Conservation (phyloP, 225 moss, liverwort and hornwort genomes). For the Pseudisothecium myosuroides region DNA sequence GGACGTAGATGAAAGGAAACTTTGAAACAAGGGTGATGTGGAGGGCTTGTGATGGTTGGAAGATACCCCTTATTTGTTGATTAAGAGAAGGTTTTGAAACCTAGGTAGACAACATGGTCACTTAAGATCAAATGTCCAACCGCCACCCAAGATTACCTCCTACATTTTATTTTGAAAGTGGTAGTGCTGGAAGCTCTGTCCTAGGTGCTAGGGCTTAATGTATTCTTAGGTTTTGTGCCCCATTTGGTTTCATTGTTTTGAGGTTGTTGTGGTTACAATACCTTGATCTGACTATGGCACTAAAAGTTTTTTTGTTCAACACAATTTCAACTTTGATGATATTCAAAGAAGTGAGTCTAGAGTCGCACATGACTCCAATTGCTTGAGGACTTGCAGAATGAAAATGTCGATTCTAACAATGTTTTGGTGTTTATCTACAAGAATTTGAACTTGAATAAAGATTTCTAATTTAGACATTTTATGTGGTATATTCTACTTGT, state of each 20-base stretch:
- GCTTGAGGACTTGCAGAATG: neutral
- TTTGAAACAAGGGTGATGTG: neutral
- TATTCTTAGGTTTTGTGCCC: neutral
- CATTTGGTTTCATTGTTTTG: neutral
- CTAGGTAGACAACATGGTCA: neutral
- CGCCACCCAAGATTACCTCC: neutral
- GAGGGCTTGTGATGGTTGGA: neutral
- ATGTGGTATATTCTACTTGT: neutral
- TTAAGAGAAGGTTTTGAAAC: neutral
- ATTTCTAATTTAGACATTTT: neutral
- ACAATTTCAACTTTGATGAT: neutral
- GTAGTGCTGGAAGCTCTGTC: neutral
- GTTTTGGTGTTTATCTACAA: neutral
- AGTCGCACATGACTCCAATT: neutral
- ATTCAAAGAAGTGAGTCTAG: neutral
- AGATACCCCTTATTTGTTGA: neutral
- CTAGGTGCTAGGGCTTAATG: neutral
- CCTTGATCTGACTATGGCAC: neutral
- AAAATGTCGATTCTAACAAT: neutral
- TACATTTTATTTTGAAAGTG: neutral
- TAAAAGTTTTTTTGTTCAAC: neutral
- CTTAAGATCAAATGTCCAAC: constrained; percentile 6
- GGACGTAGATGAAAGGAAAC: neutral
- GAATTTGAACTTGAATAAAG: neutral
- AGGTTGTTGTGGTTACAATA: neutral